Evolutionary conservation across 352 stramenopile genomes (phyloP), one percentile per base, ranked within the genome.

Genomic region (Phytophthora hibernalis): DNA sequence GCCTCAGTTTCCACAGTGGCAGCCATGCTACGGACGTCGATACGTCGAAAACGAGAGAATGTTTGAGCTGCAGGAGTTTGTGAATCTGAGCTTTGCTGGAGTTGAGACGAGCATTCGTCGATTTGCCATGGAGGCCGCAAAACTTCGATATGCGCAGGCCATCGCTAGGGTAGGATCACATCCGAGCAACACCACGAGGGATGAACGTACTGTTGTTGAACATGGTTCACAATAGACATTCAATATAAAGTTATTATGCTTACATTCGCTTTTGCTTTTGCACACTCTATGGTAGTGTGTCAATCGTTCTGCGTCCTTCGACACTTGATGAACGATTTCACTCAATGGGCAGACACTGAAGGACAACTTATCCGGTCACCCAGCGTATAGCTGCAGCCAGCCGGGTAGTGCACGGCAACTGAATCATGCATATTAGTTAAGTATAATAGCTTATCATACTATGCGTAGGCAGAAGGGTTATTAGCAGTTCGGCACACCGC

Each of bases 21-120:
- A 88, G 67, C 85, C 72, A 54, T 90, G 82, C 54, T 90, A 88
- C 42, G 81, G 81, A 48, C 69, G 70, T 54, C 61, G 44, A 30
- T 63, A 63, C 30, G 35, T 59, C 18, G 26, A 68, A 10, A 54
- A 63, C 4, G 21, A 62, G 15, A 47, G 35, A 12, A 4, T 58
- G 31, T 72, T 72, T 47, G 64, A 68, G 30, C 12, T 72, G 28
- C 57, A 54, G 6, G 57, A 72, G 57, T 55, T 72, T 31, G 31
- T 57, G 4, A 63, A 58, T 40, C 35, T 59, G 11, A 63, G 50
- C 11, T 68, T 72, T 28, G 13, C 57, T 12, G 50, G 57, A 1
- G 59, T 72, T 12, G 64, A 72, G 37, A 68, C 64, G 18, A 31
- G 54, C 22, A 48, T 72, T 59, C 64, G 64, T 10, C 64, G 38